phyloP scores from a whole-genome alignment of 1,139 yeast genomes.

The Hyphopichia pseudoburtonii region DNA sequence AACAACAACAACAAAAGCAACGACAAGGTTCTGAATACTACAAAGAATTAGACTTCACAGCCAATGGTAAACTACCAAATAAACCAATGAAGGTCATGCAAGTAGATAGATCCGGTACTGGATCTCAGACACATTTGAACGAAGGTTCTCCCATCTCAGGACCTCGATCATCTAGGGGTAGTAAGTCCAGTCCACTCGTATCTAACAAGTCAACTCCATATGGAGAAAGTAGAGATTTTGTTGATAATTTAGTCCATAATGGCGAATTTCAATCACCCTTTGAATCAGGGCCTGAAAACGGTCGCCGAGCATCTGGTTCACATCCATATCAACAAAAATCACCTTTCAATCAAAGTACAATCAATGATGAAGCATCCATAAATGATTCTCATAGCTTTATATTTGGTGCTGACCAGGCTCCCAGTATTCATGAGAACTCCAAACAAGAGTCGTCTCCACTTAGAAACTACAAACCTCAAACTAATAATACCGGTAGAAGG shows the following conservation, averaged over 20 bases:
- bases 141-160: background rate
- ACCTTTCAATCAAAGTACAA: conserved; percentile 7
- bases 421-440: conserved; percentile 19
- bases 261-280: conserved; percentile 2
- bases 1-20: background rate
- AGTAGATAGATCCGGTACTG: conserved; percentile 17
- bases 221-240: conserved; percentile 5
- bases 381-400: conserved; percentile 36
- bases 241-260: conserved; percentile 1
- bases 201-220: conserved; percentile 2
- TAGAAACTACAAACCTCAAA: conserved; percentile 18
- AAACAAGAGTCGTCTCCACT: conserved; percentile 22
- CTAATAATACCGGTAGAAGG: background rate
- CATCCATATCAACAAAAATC: conserved; percentile 19
- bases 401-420: conserved; percentile 21
- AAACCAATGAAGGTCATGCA: conserved; percentile 44
- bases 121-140: conserved; percentile 1
- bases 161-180: background rate
- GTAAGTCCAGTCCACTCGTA: background rate
- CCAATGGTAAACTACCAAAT: conserved; percentile 43
- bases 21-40: conserved; percentile 18
- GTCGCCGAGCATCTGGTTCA: background rate
- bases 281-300: conserved; percentile 2
- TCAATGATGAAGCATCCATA: conserved; percentile 5
- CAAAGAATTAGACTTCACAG: conserved; percentile 41